Evolutionary conservation across 106 monocot species (phyloP), one percentile per base, ranked within the genome.

Genomic region (Dioscorea dumetorum): DNA sequence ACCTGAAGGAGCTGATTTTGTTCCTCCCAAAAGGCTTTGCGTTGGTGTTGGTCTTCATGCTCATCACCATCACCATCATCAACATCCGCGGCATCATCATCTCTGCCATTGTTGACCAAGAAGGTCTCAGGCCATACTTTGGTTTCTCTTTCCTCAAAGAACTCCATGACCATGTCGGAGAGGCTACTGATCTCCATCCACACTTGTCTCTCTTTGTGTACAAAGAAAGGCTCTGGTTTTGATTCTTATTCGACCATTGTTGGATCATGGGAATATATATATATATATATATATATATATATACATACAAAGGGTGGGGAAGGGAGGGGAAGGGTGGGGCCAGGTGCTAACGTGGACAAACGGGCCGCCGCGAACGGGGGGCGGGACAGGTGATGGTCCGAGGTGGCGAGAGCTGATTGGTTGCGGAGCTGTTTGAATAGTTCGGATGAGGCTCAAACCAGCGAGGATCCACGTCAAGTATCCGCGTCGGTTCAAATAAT

Each of bases 1-100:
- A 88, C 91, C 22, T 80, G 63, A 7, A 91, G 85, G 24, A 81
- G 83, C 70, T 75, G 70, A 31, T 74, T 69, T 28, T 91, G 91
- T 5, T 68, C 35, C 24, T 88, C 75, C 88, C 91, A 94, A 66
- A 91, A 91, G 13, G 83, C 73, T 64, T 51, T 88, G 21, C 17
- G 23, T 24, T 16, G 41, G 2, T 41, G 41, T 41, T 41, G 9
- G 6, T 41, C 41, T 41, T 10, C 41, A 41, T 41, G 41, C 5
- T 41, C 41, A 41, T 41, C 41, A 6, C 33, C 64, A 22, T 66
- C 68, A 28, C 28, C 28, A 5, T 63, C 63, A 23, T 59, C 49
- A n/a, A n/a, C n/a, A n/a, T n/a, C n/a, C n/a, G n/a, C n/a, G n/a
- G n/a, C n/a, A 9, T 67, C 81, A 16, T 75, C 83, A 22, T 58